Conservation (phyloP, 2,329 filamentous ascomycete species). For the Aspergillus persii region DNA sequence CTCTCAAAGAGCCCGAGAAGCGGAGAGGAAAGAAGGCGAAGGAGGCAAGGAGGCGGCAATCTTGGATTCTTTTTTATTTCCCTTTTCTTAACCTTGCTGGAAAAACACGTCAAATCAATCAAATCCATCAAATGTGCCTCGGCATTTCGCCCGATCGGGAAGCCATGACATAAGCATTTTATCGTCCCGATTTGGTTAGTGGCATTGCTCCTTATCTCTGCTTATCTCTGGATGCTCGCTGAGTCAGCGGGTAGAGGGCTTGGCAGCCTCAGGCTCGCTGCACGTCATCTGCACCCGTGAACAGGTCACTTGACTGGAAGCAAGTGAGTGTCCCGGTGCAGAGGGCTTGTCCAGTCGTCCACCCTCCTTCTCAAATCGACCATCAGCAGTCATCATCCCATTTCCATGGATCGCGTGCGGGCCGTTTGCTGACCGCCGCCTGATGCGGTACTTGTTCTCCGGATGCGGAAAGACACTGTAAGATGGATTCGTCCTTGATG, state of each 20-base stretch:
- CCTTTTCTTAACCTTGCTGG: neutral
- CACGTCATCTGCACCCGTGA: neutral
- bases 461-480: slow-evolving; percentile 25
- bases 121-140: slow-evolving; percentile 6
- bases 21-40: neutral
- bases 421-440: neutral
- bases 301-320: slow-evolving; percentile 1
- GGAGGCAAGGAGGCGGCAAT: neutral
- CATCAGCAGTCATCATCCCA: neutral
- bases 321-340: neutral
- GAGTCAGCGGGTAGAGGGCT: neutral
- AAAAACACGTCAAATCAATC: neutral
- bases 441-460: slow-evolving; percentile 25
- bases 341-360: neutral
- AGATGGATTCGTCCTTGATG: slow-evolving; percentile 4
- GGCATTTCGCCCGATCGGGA: slow-evolving; percentile 10
- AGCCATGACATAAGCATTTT: slow-evolving; percentile 7
- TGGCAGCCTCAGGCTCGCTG: neutral
- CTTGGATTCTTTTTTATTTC: neutral
- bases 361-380: neutral
- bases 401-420: neutral
- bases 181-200: too few relatives aligned
- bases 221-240: neutral
- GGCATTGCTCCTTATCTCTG: neutral
- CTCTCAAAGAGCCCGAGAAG: neutral